Evolutionary conservation across 176 grass and related monocot genomes (phyloP).

Genomic region (Carex kokanica): DNA sequence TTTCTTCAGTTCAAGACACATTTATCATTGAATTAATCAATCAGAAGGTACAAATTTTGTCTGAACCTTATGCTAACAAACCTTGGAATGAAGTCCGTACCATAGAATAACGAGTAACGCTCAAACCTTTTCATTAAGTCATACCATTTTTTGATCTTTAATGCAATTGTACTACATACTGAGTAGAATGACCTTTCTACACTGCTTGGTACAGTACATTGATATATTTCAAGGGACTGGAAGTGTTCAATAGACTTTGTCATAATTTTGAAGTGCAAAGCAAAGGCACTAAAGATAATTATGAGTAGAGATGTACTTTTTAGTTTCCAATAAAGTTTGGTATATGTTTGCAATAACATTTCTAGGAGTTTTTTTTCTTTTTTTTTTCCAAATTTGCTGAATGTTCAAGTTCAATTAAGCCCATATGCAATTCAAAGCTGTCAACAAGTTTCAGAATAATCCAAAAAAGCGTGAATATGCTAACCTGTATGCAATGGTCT

Average conservation of each 20-base stretch:
- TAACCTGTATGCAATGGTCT: not conserved
- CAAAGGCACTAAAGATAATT: not conserved
- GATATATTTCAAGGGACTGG: not conserved
- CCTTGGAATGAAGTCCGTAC: not conserved
- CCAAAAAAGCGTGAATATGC: not conserved
- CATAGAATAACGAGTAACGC: not conserved
- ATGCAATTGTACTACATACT: not conserved
- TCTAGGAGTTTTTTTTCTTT: not conserved
- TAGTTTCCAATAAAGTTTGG: not conserved
- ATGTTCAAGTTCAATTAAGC: not conserved
- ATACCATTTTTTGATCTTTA: not conserved
- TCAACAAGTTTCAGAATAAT: not conserved
- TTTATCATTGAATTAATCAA: slow-evolving; percentile 67
- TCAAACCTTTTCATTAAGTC: slow-evolving; percentile 9
- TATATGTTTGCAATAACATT: not conserved
- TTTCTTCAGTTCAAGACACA: slow-evolving; percentile 70
- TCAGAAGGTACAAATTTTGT: slow-evolving; percentile 55
- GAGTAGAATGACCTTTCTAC: not conserved
- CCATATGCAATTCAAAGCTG: not conserved
- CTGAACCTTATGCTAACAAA: not conserved
- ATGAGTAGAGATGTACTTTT: not conserved
- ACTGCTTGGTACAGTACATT: not conserved
- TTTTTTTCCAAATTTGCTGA: not conserved
- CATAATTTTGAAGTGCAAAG: not conserved
- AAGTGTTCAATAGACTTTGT: not conserved